Percentiles rank a stretch among this genome's conserved stretches.
These are phyloP conservation scores for Zoysia japonica DNA, from an alignment of 176 grass and related monocot species.

Conservation along the genomic window DNA sequence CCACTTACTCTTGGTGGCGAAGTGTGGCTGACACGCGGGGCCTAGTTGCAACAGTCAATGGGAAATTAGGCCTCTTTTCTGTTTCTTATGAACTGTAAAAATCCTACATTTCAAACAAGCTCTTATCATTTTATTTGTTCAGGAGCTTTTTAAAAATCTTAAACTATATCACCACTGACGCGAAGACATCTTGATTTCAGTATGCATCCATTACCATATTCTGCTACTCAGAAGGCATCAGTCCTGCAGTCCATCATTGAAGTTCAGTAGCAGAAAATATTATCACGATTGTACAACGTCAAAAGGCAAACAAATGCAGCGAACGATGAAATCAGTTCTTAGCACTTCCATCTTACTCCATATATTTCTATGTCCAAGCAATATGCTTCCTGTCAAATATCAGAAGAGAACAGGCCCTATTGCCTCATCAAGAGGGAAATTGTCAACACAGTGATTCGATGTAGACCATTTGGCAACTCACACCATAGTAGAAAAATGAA, in stretches of 20 bases:
- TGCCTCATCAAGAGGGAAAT: background rate
- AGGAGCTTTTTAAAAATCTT: background rate
- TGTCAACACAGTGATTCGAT: background rate
- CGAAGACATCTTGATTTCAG: background rate
- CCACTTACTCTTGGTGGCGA: too few species aligned
- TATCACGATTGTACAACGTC: background rate
- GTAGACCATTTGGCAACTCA: background rate
- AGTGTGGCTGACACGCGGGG: background rate
- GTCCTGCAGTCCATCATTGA: background rate
- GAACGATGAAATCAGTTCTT: background rate
- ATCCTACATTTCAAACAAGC: too few species aligned
- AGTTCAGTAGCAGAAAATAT: background rate
- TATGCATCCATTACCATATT: background rate
- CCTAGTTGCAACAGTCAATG: background rate
- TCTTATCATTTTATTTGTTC: too few species aligned
- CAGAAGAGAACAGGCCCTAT: background rate
- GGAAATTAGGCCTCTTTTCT: background rate
- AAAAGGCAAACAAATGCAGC: background rate
- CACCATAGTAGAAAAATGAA: background rate
- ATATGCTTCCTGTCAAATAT: background rate
- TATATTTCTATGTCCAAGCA: conserved; percentile 10
- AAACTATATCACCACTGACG: background rate
- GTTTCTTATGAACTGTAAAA: too few species aligned
- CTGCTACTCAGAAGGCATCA: conserved; percentile 6
- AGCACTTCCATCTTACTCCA: background rate